Evolutionary conservation across 345 rosid genomes (phyloP).

Genomic region (Pistacia integerrima): DNA sequence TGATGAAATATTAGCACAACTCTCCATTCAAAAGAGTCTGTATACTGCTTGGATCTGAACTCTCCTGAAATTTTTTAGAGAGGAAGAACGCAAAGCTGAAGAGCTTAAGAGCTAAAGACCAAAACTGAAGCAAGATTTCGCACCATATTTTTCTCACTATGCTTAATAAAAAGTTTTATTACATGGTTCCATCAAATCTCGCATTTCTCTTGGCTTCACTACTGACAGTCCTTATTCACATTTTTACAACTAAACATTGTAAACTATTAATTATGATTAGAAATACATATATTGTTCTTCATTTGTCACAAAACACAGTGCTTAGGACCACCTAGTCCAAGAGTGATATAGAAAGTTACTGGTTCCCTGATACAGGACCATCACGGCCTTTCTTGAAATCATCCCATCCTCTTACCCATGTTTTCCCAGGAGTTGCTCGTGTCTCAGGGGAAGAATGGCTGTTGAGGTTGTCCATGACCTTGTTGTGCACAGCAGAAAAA

Average conservation of each 20-base stretch:
- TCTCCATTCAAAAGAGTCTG: too few species aligned
- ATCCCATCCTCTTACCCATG: constrained; percentile 83
- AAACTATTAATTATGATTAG: neutral
- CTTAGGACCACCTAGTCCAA: neutral
- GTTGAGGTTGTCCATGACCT: constrained; percentile 65
- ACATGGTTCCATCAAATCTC: neutral
- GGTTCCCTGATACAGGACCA: constrained; percentile 59
- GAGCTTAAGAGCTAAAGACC: neutral
- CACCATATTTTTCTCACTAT: neutral
- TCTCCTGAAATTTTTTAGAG: too few species aligned
- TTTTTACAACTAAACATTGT: neutral
- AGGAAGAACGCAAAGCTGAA: too few species aligned
- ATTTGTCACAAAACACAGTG: neutral
- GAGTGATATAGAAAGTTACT: constrained; percentile 30
- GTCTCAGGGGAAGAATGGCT: constrained; percentile 58
- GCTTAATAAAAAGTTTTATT: neutral
- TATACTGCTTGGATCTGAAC: too few species aligned
- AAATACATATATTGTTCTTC: constrained; percentile 3
- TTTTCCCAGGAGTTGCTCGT: constrained; percentile 59
- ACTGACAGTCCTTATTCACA: neutral
- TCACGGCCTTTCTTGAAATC: constrained; percentile 59
- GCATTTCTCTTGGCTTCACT: neutral
- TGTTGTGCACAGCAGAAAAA: constrained; percentile 63
- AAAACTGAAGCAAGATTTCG: neutral
- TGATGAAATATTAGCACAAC: too few species aligned